phyloP scores from a whole-genome alignment of 2,329 filamentous ascomycete genomes.

The Paecilomyces formosus region DNA sequence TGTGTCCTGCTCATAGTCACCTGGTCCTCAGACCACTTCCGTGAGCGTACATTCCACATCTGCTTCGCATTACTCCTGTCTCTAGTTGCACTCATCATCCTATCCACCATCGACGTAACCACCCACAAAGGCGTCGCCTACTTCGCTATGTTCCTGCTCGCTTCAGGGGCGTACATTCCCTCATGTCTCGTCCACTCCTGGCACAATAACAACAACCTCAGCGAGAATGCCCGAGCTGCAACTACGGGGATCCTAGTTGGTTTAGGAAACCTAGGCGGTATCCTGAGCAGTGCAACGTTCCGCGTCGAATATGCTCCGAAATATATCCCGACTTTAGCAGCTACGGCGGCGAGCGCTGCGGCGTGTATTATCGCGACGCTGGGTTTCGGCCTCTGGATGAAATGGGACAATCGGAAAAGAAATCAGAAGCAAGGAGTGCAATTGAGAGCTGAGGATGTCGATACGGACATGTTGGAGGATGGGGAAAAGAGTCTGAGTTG shows the following conservation, averaged over 20 bases:
- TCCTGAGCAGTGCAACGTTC: conserved; percentile 40
- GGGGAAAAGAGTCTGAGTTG: conserved; percentile 33
- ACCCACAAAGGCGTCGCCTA: conserved; percentile 39
- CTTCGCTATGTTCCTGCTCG: conserved; percentile 45
- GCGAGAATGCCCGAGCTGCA: conserved; percentile 43
- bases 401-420: conserved; percentile 34
- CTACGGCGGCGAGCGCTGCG: conserved; percentile 36
- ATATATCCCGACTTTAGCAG: conserved; percentile 42
- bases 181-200: conserved; percentile 43
- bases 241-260: conserved; percentile 43
- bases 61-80: conserved; percentile 32
- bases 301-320: conserved; percentile 42
- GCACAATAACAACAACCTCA: conserved; percentile 48
- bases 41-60: conserved; percentile 43
- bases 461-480: conserved; percentile 31
- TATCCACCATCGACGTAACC: conserved; percentile 37
- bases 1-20: conserved; percentile 39
- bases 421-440: conserved; percentile 29
- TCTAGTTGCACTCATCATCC: conserved; percentile 38
- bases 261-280: conserved; percentile 43
- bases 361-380: conserved; percentile 34
- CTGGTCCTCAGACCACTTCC: conserved; percentile 38
- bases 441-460: conserved; percentile 30
- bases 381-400: conserved; percentile 40
- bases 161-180: conserved; percentile 37